Evolutionary conservation across 371 early-diverging fungal genomes (phyloP), one percentile per base, ranked within the genome.

Genomic region (Entomophthora muscae): DNA sequence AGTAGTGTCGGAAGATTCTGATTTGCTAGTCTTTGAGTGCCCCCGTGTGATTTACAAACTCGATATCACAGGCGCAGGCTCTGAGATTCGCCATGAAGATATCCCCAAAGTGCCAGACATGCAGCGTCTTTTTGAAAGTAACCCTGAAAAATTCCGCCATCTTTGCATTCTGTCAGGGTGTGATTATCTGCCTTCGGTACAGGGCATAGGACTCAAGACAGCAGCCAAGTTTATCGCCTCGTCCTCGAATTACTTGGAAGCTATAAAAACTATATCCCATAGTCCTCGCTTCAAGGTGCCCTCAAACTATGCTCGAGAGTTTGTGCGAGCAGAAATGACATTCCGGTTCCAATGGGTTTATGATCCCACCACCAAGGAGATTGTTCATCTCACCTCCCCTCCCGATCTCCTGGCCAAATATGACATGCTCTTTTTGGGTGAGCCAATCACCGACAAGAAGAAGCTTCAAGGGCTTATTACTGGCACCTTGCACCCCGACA

Each of bases 111-210:
- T 80, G 0, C 67, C 66, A 26, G 78, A 78, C 1, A 69, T 83
- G 7, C 73, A 77, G 30, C 24, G 26, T 17, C 28, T 68, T 89
- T 26, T 60, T 66, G 13, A 72, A 75, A 1, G 90, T 84, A 86
- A 72, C 71, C 22, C 62, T 69, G 73, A 68, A 3, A 72, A 80
- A 65, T 83, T 98, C 60, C 81, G 92, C 7, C 86, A 92, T 21
- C 88, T 95, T 85, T 91, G 94, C 65, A 93, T 98, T 42, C 68
- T 99, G 24, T 84, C 93, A 1, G 99, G 99, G 10, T 99, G 99
- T 72, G 99, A 99, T 68, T 99, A 99, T 67, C 71, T 93, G 22
- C 78, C 83, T 0, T 86, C 86, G 0, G 76, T 92, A 2, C 83
- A 81, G 2, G 90, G 93, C 1, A 80, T 99, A 53, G 98, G 98